Conservation (phyloP, 1,284 basidiomycete species). For the Cutaneotrichosporon spelunceum region DNA sequence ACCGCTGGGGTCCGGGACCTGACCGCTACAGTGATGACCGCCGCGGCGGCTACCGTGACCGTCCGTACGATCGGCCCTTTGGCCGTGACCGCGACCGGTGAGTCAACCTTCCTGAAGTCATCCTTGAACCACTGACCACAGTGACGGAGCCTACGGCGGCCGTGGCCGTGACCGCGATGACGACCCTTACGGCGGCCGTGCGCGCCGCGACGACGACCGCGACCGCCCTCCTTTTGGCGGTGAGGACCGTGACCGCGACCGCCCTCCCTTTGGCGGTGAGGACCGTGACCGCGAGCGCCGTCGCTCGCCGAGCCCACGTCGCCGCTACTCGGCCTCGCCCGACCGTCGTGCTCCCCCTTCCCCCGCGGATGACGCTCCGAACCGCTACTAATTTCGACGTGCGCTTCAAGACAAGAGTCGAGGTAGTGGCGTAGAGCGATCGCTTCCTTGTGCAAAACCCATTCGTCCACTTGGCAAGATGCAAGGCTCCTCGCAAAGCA, state of each 20-base stretch:
- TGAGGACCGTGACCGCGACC: conserved; percentile 14
- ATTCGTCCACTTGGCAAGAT: background rate
- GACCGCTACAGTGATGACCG: conserved; percentile 24
- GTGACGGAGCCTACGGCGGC: conserved; percentile 13
- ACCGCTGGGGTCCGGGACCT: conserved; percentile 33
- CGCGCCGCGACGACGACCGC: conserved; percentile 36
- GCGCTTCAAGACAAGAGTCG: background rate
- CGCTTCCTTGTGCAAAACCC: background rate
- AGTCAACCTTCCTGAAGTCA: background rate
- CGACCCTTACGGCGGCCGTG: conserved; percentile 39
- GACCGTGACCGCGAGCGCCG: conserved; percentile 19
- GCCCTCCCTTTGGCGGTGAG: conserved; percentile 5
- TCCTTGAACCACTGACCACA: background rate
- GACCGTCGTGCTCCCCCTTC: conserved; percentile 35
- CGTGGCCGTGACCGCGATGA: conserved; percentile 28
- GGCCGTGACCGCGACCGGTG: conserved; percentile 23
- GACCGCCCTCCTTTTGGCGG: conserved; percentile 9
- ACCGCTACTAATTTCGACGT: conserved; percentile 4
- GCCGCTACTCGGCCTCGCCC: conserved; percentile 36
- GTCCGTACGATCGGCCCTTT: conserved; percentile 53
- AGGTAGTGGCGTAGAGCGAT: background rate
- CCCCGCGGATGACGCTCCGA: background rate
- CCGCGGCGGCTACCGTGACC: conserved; percentile 15
- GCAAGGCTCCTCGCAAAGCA: conserved; percentile 4
- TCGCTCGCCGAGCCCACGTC: conserved; percentile 25